Base-by-base conservation (phyloP, 164 flowering plant genomes). In the Vitis cinerea region DNA sequence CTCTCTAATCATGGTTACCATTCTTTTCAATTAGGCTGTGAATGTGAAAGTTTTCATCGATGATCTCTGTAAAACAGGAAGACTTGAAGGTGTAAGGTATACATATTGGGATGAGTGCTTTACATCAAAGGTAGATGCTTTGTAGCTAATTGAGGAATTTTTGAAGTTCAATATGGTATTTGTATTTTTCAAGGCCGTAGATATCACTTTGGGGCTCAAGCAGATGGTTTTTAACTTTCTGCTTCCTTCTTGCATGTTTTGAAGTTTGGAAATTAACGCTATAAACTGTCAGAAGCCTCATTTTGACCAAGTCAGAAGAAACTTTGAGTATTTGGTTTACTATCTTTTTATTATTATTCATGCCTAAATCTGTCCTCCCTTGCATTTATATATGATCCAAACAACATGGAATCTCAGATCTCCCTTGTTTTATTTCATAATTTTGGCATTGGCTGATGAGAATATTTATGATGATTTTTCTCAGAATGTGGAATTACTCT, bases 71-170 rank as follows among this genome's bases (percentile, higher is more conserved):
- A 76, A 78, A 60, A 89, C 92, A 1, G 87, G 86, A 57, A 82
- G 83, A 71, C 93, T 93, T 56, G 85, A 87, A 72, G 91, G 83
- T 75, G 16, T 88, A 7, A 82, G 65, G 56, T 93, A 86, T 64
- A 88, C 98, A 6, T 95, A 79, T 71, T 91, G 97, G 98, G 84
- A 93, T 70, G 99, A 95, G 76, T 67, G 83, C 71, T 88, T 79
- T 74, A 85, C 96, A 23, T 86, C 98, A 51, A 91, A 85, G 97
- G 99, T 91, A 47, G 47, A 75, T 68, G 23, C 59, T 72, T 31
- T 8, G 9, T 30, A 16, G 23, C 30, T 44, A 7, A 6, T 37
- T 4, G 44, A 37, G 44, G 44, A 37, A 37, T 37, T 37, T 10
- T 27, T 10, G 61, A 57, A 59, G 37, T 59, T 59, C 14, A 59